These are phyloP conservation scores for Lizonia empirigonia DNA, from an alignment of 2,329 filamentous ascomycete genomes.

Conservation along the genomic window DNA sequence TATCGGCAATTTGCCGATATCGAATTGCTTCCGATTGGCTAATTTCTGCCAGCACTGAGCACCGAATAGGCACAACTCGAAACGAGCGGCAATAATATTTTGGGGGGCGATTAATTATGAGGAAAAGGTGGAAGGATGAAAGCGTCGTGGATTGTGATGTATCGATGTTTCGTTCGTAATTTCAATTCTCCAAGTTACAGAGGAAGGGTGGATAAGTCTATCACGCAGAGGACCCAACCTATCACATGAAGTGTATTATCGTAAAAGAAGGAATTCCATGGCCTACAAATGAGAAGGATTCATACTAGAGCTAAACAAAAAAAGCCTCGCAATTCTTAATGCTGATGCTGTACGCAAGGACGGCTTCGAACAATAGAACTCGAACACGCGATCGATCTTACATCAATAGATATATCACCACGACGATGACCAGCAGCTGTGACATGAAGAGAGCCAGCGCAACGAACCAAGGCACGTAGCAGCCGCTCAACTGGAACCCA, in stretches of 20 bases:
- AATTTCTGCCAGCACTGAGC: slow-evolving; percentile 22
- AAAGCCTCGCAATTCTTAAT: no score
- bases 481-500: background rate
- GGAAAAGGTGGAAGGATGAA: background rate
- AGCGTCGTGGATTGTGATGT: background rate
- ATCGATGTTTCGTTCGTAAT: no score
- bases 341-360: background rate
- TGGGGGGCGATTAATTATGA: no score
- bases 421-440: background rate
- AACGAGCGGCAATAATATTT: slow-evolving; percentile 23
- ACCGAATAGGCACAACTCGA: slow-evolving; percentile 19
- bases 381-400: background rate
- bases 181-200: no score
- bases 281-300: no score
- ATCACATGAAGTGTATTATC: no score
- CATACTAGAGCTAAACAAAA: no score
- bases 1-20: no score
- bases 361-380: background rate
- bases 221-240: no score
- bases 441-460: background rate
- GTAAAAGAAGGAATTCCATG: no score
- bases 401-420: background rate
- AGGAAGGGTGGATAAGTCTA: no score
- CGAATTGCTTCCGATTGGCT: slow-evolving; percentile 25
- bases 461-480: background rate